A percentile compares a stretch with the other conserved stretches of the same genome.
phyloP scores from a whole-genome alignment of 768 basidiomycete genomes.

The Amanita pseudoporphyria region DNA sequence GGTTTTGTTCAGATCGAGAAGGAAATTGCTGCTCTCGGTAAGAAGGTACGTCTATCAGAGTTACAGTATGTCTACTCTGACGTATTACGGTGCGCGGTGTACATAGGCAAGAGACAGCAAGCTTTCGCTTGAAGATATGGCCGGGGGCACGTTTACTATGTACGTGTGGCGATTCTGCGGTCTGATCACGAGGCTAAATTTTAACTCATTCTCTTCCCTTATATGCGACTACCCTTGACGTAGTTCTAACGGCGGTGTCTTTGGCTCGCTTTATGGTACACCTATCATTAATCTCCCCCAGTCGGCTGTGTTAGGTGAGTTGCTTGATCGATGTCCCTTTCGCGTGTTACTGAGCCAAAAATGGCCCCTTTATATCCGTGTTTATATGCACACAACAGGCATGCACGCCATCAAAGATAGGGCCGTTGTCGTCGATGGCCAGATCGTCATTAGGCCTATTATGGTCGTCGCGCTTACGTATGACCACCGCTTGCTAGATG shows the following conservation, averaged over 20 bases:
- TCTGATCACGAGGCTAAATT: background rate
- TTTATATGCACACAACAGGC: conserved; percentile 27
- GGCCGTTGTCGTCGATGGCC: conserved; percentile 84
- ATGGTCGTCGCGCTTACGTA: conserved; percentile 94
- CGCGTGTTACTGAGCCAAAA: background rate
- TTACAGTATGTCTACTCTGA: conserved; percentile 5
- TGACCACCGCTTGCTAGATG: conserved; percentile 93
- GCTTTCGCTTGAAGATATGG: conserved; percentile 96
- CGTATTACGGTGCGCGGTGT: conserved; percentile 2
- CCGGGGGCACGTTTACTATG: conserved; percentile 99
- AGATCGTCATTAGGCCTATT: conserved; percentile 95
- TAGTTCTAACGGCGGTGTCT: conserved; percentile 98
- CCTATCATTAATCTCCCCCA: conserved; percentile 98
- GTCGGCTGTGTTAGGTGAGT: conserved; percentile 77
- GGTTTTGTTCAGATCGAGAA: conserved; percentile 86
- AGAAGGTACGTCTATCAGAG: conserved; percentile 47
- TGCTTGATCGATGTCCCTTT: conserved; percentile 4
- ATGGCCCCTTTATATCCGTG: too few species aligned
- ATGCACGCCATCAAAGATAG: conserved; percentile 96
- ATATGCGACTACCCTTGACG: conserved; percentile 3
- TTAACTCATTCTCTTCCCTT: background rate
- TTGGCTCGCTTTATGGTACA: conserved; percentile 95
- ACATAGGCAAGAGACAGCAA: conserved; percentile 82
- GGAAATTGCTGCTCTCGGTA: conserved; percentile 84
- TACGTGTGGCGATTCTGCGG: conserved; percentile 25